Conservation (phyloP, 768 basidiomycete genomes). For the Trametes sanguinea region DNA sequence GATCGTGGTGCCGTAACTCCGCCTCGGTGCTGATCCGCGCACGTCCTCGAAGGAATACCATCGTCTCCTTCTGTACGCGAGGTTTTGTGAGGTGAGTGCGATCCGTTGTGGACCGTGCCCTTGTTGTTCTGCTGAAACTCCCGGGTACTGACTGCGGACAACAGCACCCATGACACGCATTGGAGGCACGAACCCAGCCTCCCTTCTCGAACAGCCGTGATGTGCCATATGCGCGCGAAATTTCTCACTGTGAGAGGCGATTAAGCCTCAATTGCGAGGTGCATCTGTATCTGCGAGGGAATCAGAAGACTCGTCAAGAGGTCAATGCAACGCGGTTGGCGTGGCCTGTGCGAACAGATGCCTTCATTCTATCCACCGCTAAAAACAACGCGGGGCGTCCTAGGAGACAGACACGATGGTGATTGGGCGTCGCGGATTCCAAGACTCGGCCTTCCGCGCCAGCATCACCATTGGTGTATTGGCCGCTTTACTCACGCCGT, state of each 20-base stretch:
- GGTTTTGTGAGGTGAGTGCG: neutral
- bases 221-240: slow-evolving; percentile 20
- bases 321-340: slow-evolving; percentile 12
- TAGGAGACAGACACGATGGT: neutral
- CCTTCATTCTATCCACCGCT: slow-evolving; percentile 10
- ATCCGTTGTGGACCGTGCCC: neutral
- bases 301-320: slow-evolving; percentile 5
- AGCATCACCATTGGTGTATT: slow-evolving; percentile 4
- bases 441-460: slow-evolving; percentile 5
- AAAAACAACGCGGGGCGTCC: slow-evolving; percentile 14
- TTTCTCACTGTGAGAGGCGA: slow-evolving; percentile 21
- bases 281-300: slow-evolving; percentile 12
- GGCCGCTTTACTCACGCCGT: slow-evolving; percentile 20
- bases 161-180: slow-evolving; percentile 11
- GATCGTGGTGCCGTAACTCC: neutral
- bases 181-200: slow-evolving; percentile 2
- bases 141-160: slow-evolving; percentile 4
- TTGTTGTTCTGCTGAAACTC: neutral
- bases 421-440: slow-evolving; percentile 13
- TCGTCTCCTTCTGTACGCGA: neutral
- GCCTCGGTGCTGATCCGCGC: neutral
- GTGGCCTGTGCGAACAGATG: slow-evolving; percentile 11
- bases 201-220: neutral
- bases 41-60: neutral
- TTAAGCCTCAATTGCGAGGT: neutral